phyloP scores from a whole-genome alignment of 106 monocot species.

The Dendrobium huoshanense region DNA sequence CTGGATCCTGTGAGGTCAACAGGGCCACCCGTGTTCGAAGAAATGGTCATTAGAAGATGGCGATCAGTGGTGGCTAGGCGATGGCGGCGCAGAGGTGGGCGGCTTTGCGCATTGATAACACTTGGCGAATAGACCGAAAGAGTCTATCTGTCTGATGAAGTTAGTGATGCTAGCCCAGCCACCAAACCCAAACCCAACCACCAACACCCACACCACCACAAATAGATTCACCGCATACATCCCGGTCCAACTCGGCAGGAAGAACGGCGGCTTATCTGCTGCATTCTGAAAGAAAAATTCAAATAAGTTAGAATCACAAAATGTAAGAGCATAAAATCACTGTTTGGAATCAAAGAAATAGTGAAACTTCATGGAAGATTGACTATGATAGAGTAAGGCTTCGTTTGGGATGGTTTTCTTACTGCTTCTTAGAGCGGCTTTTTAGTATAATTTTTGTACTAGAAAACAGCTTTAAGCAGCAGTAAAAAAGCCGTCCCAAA shows the following conservation, averaged over 20 bases:
- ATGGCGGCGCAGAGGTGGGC: slow-evolving; percentile 19
- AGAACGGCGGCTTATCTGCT: slow-evolving; percentile 55
- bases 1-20: background rate
- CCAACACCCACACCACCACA: slow-evolving; percentile 56
- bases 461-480: too few relatives aligned
- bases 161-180: slow-evolving; percentile 64
- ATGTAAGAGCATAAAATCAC: too few relatives aligned
- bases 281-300: slow-evolving; percentile 32
- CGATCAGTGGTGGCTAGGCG: slow-evolving; percentile 3
- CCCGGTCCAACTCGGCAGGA: slow-evolving; percentile 55
- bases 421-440: too few relatives aligned
- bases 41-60: background rate
- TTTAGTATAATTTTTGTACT: too few relatives aligned
- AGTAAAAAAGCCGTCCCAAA: too few relatives aligned
- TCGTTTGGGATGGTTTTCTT: too few relatives aligned
- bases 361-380: too few relatives aligned
- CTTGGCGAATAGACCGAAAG: slow-evolving; percentile 63
- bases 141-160: slow-evolving; percentile 56
- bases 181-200: slow-evolving; percentile 62
- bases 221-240: slow-evolving; percentile 49
- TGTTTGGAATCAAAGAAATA: too few relatives aligned
- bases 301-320: too few relatives aligned
- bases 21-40: background rate
- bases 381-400: too few relatives aligned
- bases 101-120: slow-evolving; percentile 68